A percentile compares a stretch with the other conserved stretches of the same genome.
These are phyloP conservation scores for Endoconidiophora laricicola DNA, from an alignment of 2,329 filamentous ascomycete species.

Conservation along the genomic window DNA sequence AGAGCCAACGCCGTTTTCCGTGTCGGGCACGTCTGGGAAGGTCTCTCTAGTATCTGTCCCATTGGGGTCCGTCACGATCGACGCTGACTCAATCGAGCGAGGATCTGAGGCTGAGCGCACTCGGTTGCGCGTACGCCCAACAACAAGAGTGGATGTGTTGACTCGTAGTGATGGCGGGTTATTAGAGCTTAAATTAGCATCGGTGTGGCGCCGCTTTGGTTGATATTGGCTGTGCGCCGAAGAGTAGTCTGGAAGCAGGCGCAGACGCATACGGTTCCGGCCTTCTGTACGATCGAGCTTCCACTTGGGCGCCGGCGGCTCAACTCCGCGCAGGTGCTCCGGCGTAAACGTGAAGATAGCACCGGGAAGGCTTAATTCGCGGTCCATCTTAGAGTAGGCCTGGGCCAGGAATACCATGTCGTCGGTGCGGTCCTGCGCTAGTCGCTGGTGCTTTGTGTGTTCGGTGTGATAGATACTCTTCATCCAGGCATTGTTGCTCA, in stretches of 20 bases:
- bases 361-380: constrained; percentile 61
- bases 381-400: constrained; percentile 61
- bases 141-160: constrained; percentile 16
- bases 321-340: constrained; percentile 15
- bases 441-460: constrained; percentile 75
- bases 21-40: constrained; percentile 2
- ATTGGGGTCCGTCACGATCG: constrained; percentile 8
- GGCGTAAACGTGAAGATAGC: constrained; percentile 32
- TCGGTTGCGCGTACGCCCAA: constrained; percentile 3
- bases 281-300: constrained; percentile 91
- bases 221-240: constrained; percentile 58
- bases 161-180: constrained; percentile 20
- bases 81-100: constrained; percentile 6
- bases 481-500: constrained; percentile 79
- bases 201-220: constrained; percentile 56
- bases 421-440: constrained; percentile 85
- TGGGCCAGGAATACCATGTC: constrained; percentile 63
- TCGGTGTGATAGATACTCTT: constrained; percentile 90
- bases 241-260: constrained; percentile 63
- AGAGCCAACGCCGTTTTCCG: neutral
- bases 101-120: constrained; percentile 10
- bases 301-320: constrained; percentile 52
- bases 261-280: constrained; percentile 81
- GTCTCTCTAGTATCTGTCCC: constrained; percentile 6
- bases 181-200: constrained; percentile 16